These are phyloP conservation scores for Nakazawaea ishiwadae DNA, from an alignment of 805 yeast genomes.

Conservation along the genomic window DNA sequence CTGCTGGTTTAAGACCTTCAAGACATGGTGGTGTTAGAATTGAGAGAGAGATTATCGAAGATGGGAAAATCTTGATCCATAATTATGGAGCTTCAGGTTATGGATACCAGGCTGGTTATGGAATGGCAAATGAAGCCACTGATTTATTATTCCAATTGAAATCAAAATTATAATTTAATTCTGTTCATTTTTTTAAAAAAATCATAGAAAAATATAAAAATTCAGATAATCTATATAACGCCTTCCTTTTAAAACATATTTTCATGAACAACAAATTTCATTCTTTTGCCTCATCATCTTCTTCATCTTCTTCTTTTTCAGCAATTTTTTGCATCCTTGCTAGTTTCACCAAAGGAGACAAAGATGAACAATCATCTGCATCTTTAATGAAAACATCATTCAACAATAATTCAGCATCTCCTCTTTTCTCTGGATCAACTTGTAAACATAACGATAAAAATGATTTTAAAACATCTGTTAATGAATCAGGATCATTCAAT, in stretches of 20 bases:
- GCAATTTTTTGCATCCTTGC: constrained; percentile 61
- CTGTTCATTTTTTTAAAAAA: too few relatives aligned
- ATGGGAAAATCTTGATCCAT: constrained; percentile 49
- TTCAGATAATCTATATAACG: too few relatives aligned
- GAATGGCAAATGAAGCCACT: constrained; percentile 52
- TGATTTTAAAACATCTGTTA: constrained; percentile 58
- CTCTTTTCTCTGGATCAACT: constrained; percentile 79
- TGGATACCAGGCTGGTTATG: constrained; percentile 64
- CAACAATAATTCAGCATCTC: constrained; percentile 70
- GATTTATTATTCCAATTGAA: constrained; percentile 17
- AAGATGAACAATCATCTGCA: constrained; percentile 55
- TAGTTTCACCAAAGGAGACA: constrained; percentile 70
- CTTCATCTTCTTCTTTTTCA: constrained; percentile 24
- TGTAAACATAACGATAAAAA: constrained; percentile 77
- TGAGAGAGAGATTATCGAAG: constrained; percentile 44
- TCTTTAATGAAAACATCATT: constrained; percentile 58
- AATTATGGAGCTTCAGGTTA: constrained; percentile 70
- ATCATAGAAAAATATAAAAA: too few relatives aligned
- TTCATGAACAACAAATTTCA: too few relatives aligned
- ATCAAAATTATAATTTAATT: constrained; percentile 1
- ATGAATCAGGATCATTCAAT: constrained; percentile 65
- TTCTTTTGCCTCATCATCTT: constrained; percentile 7
- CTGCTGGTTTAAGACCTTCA: constrained; percentile 73
- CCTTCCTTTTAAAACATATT: too few relatives aligned
- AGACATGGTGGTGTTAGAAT: constrained; percentile 74